Conservation (phyloP, 2,329 filamentous ascomycete genomes). For the Pestalotiopsis sp. region DNA sequence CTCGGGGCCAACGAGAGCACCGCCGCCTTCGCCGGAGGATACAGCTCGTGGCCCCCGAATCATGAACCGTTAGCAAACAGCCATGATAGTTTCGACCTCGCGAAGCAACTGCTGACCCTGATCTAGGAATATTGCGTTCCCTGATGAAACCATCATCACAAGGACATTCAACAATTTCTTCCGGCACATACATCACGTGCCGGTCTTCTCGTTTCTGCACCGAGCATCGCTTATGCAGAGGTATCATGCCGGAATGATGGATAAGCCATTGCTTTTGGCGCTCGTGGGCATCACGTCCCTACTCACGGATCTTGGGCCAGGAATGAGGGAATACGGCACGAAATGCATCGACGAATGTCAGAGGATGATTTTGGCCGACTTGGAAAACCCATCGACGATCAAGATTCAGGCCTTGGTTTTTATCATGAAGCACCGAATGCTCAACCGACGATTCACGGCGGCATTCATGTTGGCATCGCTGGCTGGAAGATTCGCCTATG, state of each 20-base stretch:
- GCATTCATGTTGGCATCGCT: slow-evolving; percentile 51
- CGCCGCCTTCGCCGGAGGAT: slow-evolving; percentile 21
- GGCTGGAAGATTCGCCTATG: slow-evolving; percentile 51
- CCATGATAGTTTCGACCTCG: slow-evolving; percentile 30
- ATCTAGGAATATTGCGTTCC: slow-evolving; percentile 37
- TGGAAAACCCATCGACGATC: slow-evolving; percentile 59
- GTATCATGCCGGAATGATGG: slow-evolving; percentile 59
- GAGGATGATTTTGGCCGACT: slow-evolving; percentile 52
- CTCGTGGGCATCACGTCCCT: slow-evolving; percentile 59
- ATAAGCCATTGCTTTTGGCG: slow-evolving; percentile 55
- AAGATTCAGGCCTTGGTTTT: slow-evolving; percentile 53
- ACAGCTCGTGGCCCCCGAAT: slow-evolving; percentile 41
- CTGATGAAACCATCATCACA: slow-evolving; percentile 49
- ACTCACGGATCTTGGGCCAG: slow-evolving; percentile 56
- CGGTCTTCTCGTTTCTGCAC: slow-evolving; percentile 61
- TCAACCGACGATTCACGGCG: slow-evolving; percentile 46
- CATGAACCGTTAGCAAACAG: slow-evolving; percentile 27
- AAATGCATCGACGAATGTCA: slow-evolving; percentile 60
- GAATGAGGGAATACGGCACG: slow-evolving; percentile 54
- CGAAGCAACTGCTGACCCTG: slow-evolving; percentile 39
- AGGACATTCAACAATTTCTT: slow-evolving; percentile 62
- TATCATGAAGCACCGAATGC: slow-evolving; percentile 50
- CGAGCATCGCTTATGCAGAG: slow-evolving; percentile 63
- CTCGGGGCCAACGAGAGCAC: slow-evolving; percentile 20
- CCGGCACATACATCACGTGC: slow-evolving; percentile 61